Conservation (phyloP, 2,329 filamentous ascomycete species). For the Parascedosporium putredinis region DNA sequence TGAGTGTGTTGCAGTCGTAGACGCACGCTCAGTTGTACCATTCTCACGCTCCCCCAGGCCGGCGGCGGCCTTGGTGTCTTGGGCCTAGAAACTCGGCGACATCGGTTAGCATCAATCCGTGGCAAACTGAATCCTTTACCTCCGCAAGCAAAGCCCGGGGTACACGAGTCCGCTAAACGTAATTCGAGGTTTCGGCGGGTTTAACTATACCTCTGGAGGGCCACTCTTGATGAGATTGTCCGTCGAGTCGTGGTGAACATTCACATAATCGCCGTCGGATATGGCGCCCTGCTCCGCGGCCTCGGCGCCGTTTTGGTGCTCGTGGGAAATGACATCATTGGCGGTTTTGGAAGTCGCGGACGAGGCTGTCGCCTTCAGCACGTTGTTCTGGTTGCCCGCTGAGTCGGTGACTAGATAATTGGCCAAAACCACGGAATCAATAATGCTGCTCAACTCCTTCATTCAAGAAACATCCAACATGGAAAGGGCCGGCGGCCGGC, state of each 20-base stretch:
- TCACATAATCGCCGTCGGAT: background rate
- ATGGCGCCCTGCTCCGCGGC: background rate
- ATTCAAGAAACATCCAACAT: no score
- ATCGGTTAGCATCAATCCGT: background rate
- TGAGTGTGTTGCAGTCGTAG: background rate
- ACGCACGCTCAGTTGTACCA: background rate
- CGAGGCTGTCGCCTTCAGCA: conserved; percentile 19
- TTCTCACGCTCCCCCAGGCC: background rate
- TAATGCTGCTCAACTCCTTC: no score
- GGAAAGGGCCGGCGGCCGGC: no score
- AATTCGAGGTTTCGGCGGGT: background rate
- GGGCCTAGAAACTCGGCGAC: background rate
- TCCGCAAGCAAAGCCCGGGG: no score
- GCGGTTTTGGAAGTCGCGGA: background rate
- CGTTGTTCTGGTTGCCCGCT: conserved; percentile 38
- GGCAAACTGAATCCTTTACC: no score
- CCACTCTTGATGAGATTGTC: background rate
- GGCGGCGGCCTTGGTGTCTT: background rate
- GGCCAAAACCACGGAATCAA: background rate
- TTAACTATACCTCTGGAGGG: background rate
- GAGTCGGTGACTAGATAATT: conserved; percentile 26
- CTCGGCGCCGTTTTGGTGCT: background rate
- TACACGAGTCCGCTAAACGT: no score
- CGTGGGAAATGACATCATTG: background rate
- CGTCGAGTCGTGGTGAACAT: background rate